These are phyloP conservation scores for Papiliotrema flavescens DNA, from an alignment of 1,284 basidiomycete genomes.

Conservation along the genomic window DNA sequence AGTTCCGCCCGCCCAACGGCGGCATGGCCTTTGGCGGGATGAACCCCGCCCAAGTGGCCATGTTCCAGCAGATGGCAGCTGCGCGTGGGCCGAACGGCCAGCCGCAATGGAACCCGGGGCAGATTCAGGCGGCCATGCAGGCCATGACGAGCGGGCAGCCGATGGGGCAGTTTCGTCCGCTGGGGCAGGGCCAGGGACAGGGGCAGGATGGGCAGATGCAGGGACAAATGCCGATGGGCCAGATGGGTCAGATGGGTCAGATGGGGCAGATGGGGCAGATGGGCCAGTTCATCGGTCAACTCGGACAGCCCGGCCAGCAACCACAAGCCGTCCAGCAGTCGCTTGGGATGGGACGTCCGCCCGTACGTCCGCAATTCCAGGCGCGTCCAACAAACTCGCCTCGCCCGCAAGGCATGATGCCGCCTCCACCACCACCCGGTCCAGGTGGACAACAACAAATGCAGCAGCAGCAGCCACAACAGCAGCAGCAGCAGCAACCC, in stretches of 20 bases:
- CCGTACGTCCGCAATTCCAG: no score
- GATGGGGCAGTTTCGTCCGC: conserved; percentile 5
- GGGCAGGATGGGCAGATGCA: no score
- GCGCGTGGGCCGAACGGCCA: conserved; percentile 5
- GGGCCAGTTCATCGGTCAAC: conserved; percentile 18
- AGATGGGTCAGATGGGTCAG: conserved; percentile 30
- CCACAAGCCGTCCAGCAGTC: conserved; percentile 4
- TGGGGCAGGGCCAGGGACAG: conserved; percentile 4
- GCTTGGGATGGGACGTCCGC: background rate
- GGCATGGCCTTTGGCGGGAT: no score
- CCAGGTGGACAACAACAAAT: no score
- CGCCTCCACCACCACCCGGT: background rate
- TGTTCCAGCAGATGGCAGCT: conserved; percentile 13
- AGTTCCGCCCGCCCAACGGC: no score
- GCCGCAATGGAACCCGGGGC: conserved; percentile 23
- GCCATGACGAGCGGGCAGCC: conserved; percentile 19
- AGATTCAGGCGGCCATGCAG: conserved; percentile 32
- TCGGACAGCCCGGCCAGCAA: conserved; percentile 24
- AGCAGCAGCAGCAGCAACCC: background rate
- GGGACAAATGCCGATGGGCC: conserved; percentile 3
- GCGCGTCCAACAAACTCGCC: no score
- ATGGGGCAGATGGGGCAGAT: conserved; percentile 28
- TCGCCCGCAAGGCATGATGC: background rate
- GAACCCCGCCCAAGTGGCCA: conserved; percentile 13
- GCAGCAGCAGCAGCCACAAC: no score